Evolutionary conservation across 164 flowering plant genomes (phyloP).

Genomic region (Cinnamomum micranthum): DNA sequence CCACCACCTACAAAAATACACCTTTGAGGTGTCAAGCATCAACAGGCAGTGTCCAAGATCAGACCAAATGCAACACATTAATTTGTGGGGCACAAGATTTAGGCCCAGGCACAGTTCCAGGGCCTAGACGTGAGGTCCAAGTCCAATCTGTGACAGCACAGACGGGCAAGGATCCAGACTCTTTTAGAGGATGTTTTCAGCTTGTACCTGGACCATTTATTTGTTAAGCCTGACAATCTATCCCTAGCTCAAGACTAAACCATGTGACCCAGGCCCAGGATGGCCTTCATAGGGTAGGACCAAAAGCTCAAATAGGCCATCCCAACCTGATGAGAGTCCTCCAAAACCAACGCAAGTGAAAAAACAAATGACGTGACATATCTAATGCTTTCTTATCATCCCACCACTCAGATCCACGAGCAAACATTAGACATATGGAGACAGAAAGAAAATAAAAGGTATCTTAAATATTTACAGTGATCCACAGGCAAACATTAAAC

Average conservation of each 20-base stretch:
- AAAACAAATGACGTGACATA: background rate
- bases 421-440: background rate
- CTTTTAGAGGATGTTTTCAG: background rate
- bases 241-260: background rate
- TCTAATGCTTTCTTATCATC: background rate
- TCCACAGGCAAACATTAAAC: background rate
- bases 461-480: constrained; percentile 26
- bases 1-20: background rate
- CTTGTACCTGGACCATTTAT: background rate
- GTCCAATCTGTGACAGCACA: background rate
- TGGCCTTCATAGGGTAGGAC: background rate
- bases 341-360: background rate
- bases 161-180: background rate
- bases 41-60: background rate
- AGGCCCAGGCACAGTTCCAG: background rate
- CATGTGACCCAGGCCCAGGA: background rate
- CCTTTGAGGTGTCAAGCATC: background rate
- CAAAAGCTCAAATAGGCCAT: background rate
- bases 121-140: background rate
- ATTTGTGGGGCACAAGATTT: background rate
- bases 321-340: background rate
- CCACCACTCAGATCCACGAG: background rate
- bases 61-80: background rate
- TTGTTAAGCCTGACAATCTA: background rate
- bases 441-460: too few relatives aligned